Conservation (phyloP, 2,329 filamentous ascomycete species). For the Epichloe glyceriae region DNA sequence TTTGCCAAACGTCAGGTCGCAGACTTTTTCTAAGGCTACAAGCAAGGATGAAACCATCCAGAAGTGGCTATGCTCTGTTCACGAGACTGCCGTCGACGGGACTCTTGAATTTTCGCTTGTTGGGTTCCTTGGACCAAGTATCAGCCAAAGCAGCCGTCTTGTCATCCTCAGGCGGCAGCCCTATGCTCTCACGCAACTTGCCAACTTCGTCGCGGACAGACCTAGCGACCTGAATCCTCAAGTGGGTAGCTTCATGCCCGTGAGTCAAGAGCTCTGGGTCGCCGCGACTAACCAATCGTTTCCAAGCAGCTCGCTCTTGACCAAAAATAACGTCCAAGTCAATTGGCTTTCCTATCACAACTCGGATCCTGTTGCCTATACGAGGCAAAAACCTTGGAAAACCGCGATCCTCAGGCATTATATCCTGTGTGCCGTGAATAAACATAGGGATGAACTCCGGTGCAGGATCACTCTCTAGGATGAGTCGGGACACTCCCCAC, state of each 20-base stretch:
- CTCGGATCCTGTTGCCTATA: constrained; percentile 52
- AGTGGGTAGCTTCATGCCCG: constrained; percentile 51
- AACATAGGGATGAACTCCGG: constrained; percentile 91
- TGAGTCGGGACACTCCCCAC: constrained; percentile 86
- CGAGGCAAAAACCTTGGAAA: constrained; percentile 77
- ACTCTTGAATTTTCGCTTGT: constrained; percentile 36
- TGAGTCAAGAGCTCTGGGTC: constrained; percentile 32
- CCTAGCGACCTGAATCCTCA: constrained; percentile 64
- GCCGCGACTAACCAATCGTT: constrained; percentile 41
- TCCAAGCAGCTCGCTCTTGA: constrained; percentile 64
- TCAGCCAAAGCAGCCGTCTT: constrained; percentile 63
- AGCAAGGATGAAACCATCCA: neutral
- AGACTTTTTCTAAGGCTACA: neutral
- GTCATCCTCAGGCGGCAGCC: constrained; percentile 65
- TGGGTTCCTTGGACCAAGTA: constrained; percentile 55
- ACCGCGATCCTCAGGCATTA: constrained; percentile 74
- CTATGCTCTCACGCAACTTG: constrained; percentile 58
- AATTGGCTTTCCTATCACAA: constrained; percentile 69
- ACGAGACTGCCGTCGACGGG: constrained; percentile 41
- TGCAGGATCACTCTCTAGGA: constrained; percentile 76
- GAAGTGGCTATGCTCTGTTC: constrained; percentile 15
- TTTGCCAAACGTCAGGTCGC: neutral
- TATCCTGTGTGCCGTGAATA: constrained; percentile 74
- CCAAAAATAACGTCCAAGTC: constrained; percentile 66
- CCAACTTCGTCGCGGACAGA: constrained; percentile 69